Evolutionary conservation across 2,329 filamentous ascomycete genomes (phyloP), one percentile per base, ranked within the genome.

Genomic region (Diaporthe sp.): DNA sequence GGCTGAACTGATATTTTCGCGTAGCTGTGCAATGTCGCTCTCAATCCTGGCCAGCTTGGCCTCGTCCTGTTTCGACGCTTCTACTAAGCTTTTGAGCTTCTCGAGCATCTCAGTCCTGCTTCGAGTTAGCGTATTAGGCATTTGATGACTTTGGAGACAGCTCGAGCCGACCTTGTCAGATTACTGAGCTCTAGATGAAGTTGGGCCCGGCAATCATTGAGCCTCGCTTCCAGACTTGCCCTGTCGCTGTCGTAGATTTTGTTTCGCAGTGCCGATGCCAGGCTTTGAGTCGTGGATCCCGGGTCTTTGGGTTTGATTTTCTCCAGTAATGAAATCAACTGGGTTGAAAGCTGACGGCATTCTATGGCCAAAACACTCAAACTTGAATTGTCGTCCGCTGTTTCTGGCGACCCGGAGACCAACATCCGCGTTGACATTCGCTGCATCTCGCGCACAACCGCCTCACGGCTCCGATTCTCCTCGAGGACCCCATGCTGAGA

Each of bases 161-260:
- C 4, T 15, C 25, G 1, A 49, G 15, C 53, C 1, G 13, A 60
- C 68, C 53, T 58, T 60, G 68, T 58, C 6, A 71, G 25, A 25
- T 47, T 17, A 31, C n/a, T 71, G 10, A 71, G 68, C 37, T 71
- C 53, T 17, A 71, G 15, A 17, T 60, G 25, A n/a, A 71, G 53
- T 47, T 71, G 68, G 13, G 51, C 44, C 12, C 68, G 68, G 60
- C 68, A 71, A 6, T 25, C 28, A 20, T 9, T 37, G 12, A 71
- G 68, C 6, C 53, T 57, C 9, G 22, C 39, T 25, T 71, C 53
- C 42, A 71, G 34, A 8, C 42, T 44, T 25, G 42, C 53, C 44
- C 68, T 71, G 4, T 71, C 68, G 37, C 55, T 60, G 5, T 71
- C 68, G 13, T 71, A 60, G 28, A 25, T n/a, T 22, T 71, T 58